Percentiles rank a stretch among this genome's conserved stretches.
Conservation (phyloP, 306 rosid species). For the Trifolium repens region DNA sequence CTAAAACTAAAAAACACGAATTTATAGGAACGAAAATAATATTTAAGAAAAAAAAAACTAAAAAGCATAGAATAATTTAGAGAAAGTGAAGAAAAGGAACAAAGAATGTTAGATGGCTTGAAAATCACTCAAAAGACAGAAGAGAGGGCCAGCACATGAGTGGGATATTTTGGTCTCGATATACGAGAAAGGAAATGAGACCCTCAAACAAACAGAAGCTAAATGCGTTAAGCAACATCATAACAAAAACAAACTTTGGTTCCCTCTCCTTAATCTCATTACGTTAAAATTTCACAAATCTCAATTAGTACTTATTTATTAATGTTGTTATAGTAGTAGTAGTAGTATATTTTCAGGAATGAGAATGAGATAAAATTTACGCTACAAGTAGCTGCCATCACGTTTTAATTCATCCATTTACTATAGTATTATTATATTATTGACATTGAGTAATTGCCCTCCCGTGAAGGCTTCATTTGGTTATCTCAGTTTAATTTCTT, state of each 20-base stretch:
- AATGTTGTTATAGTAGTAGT: background rate
- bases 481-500: background rate
- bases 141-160: constrained; percentile 56
- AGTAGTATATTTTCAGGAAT: constrained; percentile 42
- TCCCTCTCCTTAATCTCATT: constrained; percentile 61
- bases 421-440: background rate
- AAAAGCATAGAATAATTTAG: background rate
- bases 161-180: constrained; percentile 55
- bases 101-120: constrained; percentile 47
- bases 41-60: too few species aligned
- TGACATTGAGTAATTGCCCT: background rate
- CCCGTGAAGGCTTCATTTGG: constrained; percentile 1
- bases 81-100: constrained; percentile 28
- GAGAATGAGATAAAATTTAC: constrained; percentile 49
- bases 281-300: constrained; percentile 83
- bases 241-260: constrained; percentile 28
- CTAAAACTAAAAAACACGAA: too few species aligned
- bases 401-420: constrained; percentile 41
- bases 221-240: constrained; percentile 83
- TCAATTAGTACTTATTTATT: constrained; percentile 46
- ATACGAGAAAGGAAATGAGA: constrained; percentile 39
- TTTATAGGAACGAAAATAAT: too few species aligned
- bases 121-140: constrained; percentile 54
- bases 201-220: constrained; percentile 34
- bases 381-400: constrained; percentile 52